Base-by-base conservation (phyloP, 1,284 basidiomycete genomes). In the Trichosporon sp. region DNA sequence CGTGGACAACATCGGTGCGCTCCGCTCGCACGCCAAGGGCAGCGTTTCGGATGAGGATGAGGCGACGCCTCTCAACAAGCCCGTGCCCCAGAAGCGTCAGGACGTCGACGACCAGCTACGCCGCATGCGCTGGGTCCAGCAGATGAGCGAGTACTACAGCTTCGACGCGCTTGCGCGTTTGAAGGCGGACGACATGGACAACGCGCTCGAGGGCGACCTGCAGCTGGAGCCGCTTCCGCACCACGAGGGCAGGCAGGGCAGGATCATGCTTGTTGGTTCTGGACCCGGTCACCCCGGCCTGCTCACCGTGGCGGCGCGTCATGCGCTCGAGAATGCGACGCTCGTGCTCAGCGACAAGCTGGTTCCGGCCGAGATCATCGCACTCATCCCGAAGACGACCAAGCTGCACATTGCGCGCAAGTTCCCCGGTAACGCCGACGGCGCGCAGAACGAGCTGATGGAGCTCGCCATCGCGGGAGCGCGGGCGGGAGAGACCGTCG, bases 391-490 rank as follows among this genome's bases (percentile, higher is more conserved):
- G 0, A 64, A 71, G 6, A 80, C 84, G 4, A 84, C 83, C 49
- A 78, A 78, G 21, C 86, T 89, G 8, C 80, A 83, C 65, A 96
- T 98, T 68, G 95, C 95, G 14, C 89, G 89, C 70, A 99, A 99
- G 78, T 98, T 96, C 82, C 95, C 95, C 0, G 95, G 95, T 0
- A 98, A 98, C 74, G 92, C 94, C 1, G 95, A 98, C 61, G 89
- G 90, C 21, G 93, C 94, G 0, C 95, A 98, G 78, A 86, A 85
- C 56, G 95, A 98, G 81, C 87, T 98, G 82, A 95, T 97, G 90
- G 86, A 90, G 67, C 86, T 89, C 9, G 95, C 93, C 0, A 82
- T 96, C 2, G 88, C 89, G 59, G 93, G 88, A 10, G 92, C 91
- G 0, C 82, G 81, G 32, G 84, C 84, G 10, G 95, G 95, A 0